phyloP scores from a whole-genome alignment of 176 grass and related monocot genomes.

The Oryza nivara region DNA sequence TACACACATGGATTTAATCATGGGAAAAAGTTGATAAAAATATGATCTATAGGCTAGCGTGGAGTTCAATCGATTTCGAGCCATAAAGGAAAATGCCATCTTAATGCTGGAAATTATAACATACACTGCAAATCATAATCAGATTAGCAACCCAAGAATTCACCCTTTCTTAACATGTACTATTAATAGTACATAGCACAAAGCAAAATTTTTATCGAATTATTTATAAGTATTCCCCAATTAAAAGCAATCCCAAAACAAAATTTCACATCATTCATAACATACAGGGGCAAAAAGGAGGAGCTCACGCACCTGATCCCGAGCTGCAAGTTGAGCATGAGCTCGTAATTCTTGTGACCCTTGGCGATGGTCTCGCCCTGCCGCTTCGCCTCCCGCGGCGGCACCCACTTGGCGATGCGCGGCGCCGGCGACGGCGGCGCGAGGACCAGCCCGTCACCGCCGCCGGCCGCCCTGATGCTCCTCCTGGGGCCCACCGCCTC shows the following conservation, averaged over 20 bases:
- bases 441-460: constrained; percentile 20
- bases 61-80: background rate
- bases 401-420: constrained; percentile 59
- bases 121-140: background rate
- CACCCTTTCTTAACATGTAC: too few species aligned
- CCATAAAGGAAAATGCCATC: background rate
- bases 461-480: constrained; percentile 39
- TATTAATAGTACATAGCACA: too few species aligned
- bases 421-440: constrained; percentile 28
- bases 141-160: constrained; percentile 24
- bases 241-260: background rate
- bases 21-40: background rate
- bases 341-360: constrained; percentile 91
- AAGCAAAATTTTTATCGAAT: constrained; percentile 18
- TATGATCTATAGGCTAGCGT: background rate
- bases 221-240: background rate
- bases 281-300: background rate
- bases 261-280: background rate
- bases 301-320: constrained; percentile 70
- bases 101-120: background rate
- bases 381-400: constrained; percentile 52
- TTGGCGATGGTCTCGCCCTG: constrained; percentile 87
- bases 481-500: constrained; percentile 17
- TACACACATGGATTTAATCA: constrained; percentile 5
- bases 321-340: constrained; percentile 98